Conservation (phyloP, 257 asterid genomes). For the Gynochthodes officinalis region DNA sequence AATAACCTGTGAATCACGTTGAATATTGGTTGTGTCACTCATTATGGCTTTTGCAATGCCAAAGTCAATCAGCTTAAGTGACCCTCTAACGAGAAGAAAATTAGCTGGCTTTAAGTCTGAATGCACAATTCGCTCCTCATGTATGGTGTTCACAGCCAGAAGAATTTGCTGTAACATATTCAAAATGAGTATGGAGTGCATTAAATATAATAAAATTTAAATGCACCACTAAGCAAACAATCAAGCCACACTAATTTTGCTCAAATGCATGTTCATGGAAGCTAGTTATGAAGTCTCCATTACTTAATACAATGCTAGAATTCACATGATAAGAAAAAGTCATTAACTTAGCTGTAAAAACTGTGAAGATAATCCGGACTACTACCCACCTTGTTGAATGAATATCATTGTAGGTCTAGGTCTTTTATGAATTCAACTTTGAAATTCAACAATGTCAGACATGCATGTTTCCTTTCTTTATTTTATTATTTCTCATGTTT, state of each 20-base stretch:
- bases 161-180: slow-evolving; percentile 76
- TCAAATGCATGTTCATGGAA: not conserved
- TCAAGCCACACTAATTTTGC: not conserved
- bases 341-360: not conserved
- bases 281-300: not conserved
- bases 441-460: not conserved
- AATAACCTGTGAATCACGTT: slow-evolving; percentile 93
- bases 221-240: slow-evolving; percentile 3
- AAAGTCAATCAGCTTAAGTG: slow-evolving; percentile 93
- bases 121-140: slow-evolving; percentile 96
- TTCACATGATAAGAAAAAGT: not conserved
- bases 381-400: not conserved
- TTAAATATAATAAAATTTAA: slow-evolving; percentile 3
- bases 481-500: not conserved
- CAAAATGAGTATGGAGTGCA: slow-evolving; percentile 9
- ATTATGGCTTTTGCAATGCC: slow-evolving; percentile 97
- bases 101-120: slow-evolving; percentile 99
- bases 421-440: not conserved
- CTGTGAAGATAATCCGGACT: not conserved
- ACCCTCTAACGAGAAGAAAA: slow-evolving; percentile 94
- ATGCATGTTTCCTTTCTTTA: not conserved
- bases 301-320: not conserved
- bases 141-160: slow-evolving; percentile 91
- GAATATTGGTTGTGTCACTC: slow-evolving; percentile 98
- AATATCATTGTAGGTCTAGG: not conserved